Percentiles rank a stretch among this genome's conserved stretches.
Evolutionary conservation across 345 rosid genomes (phyloP).

Genomic region (Acer yangbiense): DNA sequence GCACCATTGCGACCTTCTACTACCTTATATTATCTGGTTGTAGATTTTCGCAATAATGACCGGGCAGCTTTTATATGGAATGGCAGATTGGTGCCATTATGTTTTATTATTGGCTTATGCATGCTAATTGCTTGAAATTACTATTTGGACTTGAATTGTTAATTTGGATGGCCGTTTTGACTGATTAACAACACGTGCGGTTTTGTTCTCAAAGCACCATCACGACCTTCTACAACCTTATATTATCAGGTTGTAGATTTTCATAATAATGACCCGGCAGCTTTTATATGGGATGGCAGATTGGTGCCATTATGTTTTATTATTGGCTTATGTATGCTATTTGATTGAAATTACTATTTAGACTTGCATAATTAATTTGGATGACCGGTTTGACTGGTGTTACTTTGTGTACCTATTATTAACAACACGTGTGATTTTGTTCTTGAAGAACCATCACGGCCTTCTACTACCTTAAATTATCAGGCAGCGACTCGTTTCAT

Average conservation of each 20-base stretch:
- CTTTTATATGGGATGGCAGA: background rate
- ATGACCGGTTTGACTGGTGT: background rate
- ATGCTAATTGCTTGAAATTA: background rate
- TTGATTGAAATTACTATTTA: background rate
- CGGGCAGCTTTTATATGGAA: background rate
- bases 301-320: background rate
- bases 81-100: background rate
- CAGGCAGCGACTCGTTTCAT: conserved; percentile 90
- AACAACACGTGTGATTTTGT: conserved; percentile 15
- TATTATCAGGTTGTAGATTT: conserved; percentile 49
- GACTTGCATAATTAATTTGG: background rate
- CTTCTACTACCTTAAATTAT: conserved; percentile 72
- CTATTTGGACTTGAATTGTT: background rate
- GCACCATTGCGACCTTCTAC: conserved; percentile 78
- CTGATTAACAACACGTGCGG: conserved; percentile 5
- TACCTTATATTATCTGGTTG: conserved; percentile 64
- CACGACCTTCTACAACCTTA: conserved; percentile 67
- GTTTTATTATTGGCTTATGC: background rate
- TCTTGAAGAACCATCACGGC: conserved; percentile 65
- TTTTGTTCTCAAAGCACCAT: conserved; percentile 56
- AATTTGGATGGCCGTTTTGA: background rate
- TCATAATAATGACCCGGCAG: no score
- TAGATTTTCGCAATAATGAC: no score
- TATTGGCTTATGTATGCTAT: background rate
- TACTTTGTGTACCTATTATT: background rate